phyloP scores from a whole-genome alignment of 129 eudicot genomes.

The Cynara cardunculus region DNA sequence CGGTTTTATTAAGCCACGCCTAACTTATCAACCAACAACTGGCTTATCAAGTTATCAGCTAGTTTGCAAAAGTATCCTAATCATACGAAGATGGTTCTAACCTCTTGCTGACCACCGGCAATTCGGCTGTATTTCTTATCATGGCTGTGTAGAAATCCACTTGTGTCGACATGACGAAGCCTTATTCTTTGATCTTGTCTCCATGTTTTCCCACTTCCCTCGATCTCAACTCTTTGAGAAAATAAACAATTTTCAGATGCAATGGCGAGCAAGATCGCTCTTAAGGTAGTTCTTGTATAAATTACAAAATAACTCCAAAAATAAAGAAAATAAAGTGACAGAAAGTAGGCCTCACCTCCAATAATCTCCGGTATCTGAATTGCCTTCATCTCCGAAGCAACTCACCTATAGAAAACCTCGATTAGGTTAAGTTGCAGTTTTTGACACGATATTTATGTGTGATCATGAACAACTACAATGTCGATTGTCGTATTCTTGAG shows the following conservation, averaged over 20 bases:
- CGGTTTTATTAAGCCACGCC: not conserved
- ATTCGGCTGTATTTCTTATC: conserved; percentile 90
- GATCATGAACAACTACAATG: conserved; percentile 2
- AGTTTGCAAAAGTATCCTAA: not conserved
- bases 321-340: not conserved
- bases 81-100: conserved; percentile 22
- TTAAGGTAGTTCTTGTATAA: not conserved
- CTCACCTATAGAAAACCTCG: conserved; percentile 65
- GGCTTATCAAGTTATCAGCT: not conserved
- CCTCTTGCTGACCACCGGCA: conserved; percentile 99
- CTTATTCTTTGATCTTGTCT: conserved; percentile 91
- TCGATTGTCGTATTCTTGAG: not conserved
- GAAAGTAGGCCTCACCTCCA: conserved; percentile 67
- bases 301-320: not conserved
- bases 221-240: conserved; percentile 66
- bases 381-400: conserved; percentile 80
- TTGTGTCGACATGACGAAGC: conserved; percentile 88
- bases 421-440: not conserved
- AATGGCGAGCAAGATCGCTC: not conserved
- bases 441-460: not conserved
- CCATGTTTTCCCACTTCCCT: conserved; percentile 93
- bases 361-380: conserved; percentile 93
- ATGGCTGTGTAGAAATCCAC: conserved; percentile 92
- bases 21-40: not conserved
- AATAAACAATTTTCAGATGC: conserved; percentile 17